phyloP scores from a whole-genome alignment of 1,139 yeast species.

The Geotrichum cucujoidarum region DNA sequence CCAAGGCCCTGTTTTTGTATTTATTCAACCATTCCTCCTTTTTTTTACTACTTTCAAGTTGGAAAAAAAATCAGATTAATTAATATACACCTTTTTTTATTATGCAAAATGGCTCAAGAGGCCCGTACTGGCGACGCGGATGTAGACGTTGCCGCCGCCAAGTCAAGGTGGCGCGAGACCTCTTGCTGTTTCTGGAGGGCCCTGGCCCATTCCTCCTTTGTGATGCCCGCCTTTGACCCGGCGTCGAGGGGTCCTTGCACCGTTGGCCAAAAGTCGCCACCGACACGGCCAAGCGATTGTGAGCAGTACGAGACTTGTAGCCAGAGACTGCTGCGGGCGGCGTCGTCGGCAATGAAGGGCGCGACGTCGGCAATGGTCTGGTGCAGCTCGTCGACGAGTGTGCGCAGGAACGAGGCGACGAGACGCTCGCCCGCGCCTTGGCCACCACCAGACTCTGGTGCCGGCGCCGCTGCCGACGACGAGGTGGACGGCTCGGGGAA shows the following conservation, averaged over 20 bases:
- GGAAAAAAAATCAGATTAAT: too few species aligned
- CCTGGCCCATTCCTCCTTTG: constrained; percentile 37
- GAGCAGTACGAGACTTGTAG: constrained; percentile 73
- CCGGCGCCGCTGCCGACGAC: not conserved
- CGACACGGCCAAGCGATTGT: constrained; percentile 64
- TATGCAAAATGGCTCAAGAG: not conserved
- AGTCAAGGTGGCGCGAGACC: constrained; percentile 27
- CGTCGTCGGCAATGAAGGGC: constrained; percentile 41
- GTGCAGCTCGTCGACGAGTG: constrained; percentile 38
- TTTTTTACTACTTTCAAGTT: not conserved
- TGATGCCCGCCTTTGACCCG: constrained; percentile 26
- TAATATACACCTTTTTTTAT: not conserved
- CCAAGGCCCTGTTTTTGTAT: not conserved
- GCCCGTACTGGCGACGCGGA: not conserved
- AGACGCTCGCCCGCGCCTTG: constrained; percentile 32
- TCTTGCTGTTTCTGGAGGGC: constrained; percentile 41
- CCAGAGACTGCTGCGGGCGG: constrained; percentile 56
- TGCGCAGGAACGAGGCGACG: constrained; percentile 42
- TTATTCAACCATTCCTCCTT: not conserved
- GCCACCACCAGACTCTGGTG: not conserved
- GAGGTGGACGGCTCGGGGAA: constrained; percentile 43
- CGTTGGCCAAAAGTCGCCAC: constrained; percentile 56
- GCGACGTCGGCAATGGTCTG: constrained; percentile 37
- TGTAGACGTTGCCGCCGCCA: too few species aligned
- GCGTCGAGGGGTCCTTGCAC: constrained; percentile 26